Percentiles rank a stretch among this genome's conserved stretches.
Evolutionary conservation across 1,284 basidiomycete genomes (phyloP).

Genomic region (Irpex lacteus): DNA sequence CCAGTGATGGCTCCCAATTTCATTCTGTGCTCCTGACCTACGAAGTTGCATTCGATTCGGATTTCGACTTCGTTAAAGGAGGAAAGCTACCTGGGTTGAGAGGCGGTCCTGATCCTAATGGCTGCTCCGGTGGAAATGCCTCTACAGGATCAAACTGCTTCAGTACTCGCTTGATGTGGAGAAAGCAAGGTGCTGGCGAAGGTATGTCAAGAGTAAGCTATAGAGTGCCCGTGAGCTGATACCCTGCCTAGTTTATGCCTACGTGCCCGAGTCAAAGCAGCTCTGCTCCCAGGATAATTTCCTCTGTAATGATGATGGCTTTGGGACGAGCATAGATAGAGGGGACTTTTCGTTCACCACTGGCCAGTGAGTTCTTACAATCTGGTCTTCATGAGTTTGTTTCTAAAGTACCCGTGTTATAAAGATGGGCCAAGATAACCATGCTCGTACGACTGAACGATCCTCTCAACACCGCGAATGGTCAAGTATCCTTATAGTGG

Average conservation of each 20-base stretch:
- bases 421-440: constrained; percentile 29
- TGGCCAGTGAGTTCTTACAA: constrained; percentile 45
- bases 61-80: constrained; percentile 48
- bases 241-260: constrained; percentile 31
- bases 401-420: neutral
- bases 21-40: constrained; percentile 67
- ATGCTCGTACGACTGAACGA: constrained; percentile 29
- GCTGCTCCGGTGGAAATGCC: constrained; percentile 39
- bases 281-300: constrained; percentile 25
- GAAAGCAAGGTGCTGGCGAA: constrained; percentile 39
- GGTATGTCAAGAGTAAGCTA: constrained; percentile 23
- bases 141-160: constrained; percentile 43
- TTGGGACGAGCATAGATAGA: constrained; percentile 40
- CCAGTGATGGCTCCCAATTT: constrained; percentile 49
- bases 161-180: constrained; percentile 46
- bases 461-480: constrained; percentile 24
- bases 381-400: neutral
- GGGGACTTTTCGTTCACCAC: constrained; percentile 37
- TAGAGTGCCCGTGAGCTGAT: neutral
- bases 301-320: constrained; percentile 38
- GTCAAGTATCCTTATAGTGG: constrained; percentile 28
- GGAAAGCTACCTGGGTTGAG: constrained; percentile 48
- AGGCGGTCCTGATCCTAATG: constrained; percentile 37
- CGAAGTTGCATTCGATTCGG: constrained; percentile 64
- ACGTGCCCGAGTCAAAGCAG: constrained; percentile 24